Evolutionary conservation across 306 rosid genomes (phyloP).

Genomic region (Vicia sativa): DNA sequence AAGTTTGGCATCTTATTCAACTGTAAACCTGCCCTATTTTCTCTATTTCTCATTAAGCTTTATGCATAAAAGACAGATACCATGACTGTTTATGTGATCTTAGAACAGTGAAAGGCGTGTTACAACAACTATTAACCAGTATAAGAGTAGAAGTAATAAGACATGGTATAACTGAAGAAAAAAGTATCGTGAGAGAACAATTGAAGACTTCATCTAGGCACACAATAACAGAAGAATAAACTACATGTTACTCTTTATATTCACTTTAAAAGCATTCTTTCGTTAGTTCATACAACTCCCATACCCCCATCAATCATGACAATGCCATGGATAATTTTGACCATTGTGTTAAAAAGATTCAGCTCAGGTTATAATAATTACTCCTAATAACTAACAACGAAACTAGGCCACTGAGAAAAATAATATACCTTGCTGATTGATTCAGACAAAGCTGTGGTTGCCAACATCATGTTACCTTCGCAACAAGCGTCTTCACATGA

Average conservation of each 20-base stretch:
- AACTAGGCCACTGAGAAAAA: conserved; percentile 31
- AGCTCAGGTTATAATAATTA: conserved; percentile 17
- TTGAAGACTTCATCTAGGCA: conserved; percentile 8
- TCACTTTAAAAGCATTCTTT: conserved; percentile 25
- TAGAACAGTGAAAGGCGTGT: background rate
- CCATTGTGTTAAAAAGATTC: conserved; percentile 7
- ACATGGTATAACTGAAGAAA: conserved; percentile 4
- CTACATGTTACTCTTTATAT: conserved; percentile 24
- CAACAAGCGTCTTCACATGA: conserved; percentile 75
- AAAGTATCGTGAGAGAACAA: background rate
- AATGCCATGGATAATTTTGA: conserved; percentile 8
- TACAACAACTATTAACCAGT: background rate
- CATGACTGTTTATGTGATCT: conserved; percentile 12
- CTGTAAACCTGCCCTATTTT: conserved; percentile 20
- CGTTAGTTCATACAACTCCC: conserved; percentile 5
- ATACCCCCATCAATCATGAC: conserved; percentile 19
- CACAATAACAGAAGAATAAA: conserved; percentile 17
- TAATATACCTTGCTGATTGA: conserved; percentile 70
- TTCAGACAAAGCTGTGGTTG: conserved; percentile 85
- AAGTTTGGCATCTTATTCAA: conserved; percentile 19
- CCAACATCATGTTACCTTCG: conserved; percentile 81
- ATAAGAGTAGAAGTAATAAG: background rate
- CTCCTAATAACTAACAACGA: conserved; percentile 22
- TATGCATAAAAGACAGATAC: conserved; percentile 25
- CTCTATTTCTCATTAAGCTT: conserved; percentile 9